Percentiles rank a stretch among this genome's conserved stretches.
Evolutionary conservation across 2,329 filamentous ascomycete species (phyloP).

Genomic region (Colletotrichum cereale): DNA sequence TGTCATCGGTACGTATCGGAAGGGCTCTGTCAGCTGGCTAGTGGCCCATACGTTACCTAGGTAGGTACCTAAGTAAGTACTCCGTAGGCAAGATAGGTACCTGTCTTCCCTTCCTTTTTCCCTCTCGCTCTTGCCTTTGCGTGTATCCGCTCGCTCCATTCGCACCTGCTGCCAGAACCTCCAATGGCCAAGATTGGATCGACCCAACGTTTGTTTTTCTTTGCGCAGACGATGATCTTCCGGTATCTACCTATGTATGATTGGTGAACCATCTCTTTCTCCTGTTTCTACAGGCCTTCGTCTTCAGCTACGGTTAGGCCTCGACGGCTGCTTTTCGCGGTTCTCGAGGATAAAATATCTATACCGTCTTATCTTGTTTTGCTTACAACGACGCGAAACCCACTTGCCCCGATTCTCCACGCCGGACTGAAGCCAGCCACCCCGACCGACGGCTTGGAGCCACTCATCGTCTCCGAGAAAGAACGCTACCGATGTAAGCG

Average conservation of each 20-base stretch:
- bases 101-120: too few relatives aligned
- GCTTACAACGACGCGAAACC: neutral
- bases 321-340: neutral
- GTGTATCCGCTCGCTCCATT: slow-evolving; percentile 2
- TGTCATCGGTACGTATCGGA: slow-evolving; percentile 11
- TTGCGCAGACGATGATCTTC: neutral
- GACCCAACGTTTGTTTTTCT: neutral
- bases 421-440: slow-evolving; percentile 16
- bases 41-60: slow-evolving; percentile 33
- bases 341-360: neutral
- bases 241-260: neutral
- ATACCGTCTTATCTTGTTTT: neutral
- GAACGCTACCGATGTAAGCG: slow-evolving; percentile 6
- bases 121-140: too few relatives aligned
- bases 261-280: neutral
- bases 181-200: neutral
- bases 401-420: neutral
- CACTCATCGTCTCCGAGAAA: slow-evolving; percentile 4
- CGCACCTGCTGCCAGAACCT: neutral
- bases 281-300: neutral
- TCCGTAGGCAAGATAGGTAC: too few relatives aligned
- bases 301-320: neutral
- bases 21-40: neutral
- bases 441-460: slow-evolving; percentile 4
- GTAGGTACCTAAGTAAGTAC: too few relatives aligned